phyloP scores from a whole-genome alignment of 495 filamentous ascomycete species.

The Aspergillus bertholletiae region DNA sequence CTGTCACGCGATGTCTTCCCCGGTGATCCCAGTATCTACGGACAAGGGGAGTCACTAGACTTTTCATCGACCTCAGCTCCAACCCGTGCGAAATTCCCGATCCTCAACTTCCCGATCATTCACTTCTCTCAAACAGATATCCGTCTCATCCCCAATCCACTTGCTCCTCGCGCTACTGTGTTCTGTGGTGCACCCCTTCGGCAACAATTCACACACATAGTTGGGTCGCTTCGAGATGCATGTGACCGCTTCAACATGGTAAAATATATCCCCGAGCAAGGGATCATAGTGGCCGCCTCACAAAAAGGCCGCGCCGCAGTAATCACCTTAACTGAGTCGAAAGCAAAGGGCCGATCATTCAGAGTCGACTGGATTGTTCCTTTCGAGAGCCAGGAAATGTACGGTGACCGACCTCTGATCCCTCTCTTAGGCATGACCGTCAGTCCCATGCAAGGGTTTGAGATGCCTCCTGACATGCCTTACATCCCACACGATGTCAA shows the following conservation, averaged over 20 bases:
- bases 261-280: constrained; percentile 72
- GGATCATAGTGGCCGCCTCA: constrained; percentile 68
- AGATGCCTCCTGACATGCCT: constrained; percentile 37
- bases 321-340: constrained; percentile 60
- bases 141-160: constrained; percentile 48
- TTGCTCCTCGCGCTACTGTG: constrained; percentile 41
- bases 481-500: constrained; percentile 27
- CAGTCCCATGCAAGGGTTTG: constrained; percentile 60
- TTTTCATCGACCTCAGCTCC: constrained; percentile 15
- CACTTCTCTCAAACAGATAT: constrained; percentile 58
- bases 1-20: constrained; percentile 9
- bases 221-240: constrained; percentile 28
- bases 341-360: constrained; percentile 37
- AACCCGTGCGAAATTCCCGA: constrained; percentile 29
- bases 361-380: constrained; percentile 58
- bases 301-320: constrained; percentile 73
- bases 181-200: constrained; percentile 46
- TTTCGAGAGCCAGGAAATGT: constrained; percentile 41
- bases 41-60: constrained; percentile 2
- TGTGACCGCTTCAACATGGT: constrained; percentile 75
- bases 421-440: constrained; percentile 55
- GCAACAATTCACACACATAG: constrained; percentile 32
- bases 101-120: too few relatives aligned
- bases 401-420: constrained; percentile 35
- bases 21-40: background rate